Evolutionary conservation across 2,329 filamentous ascomycete species (phyloP), one percentile per base, ranked within the genome.

Genomic region (Decorospora gaudefroyi): DNA sequence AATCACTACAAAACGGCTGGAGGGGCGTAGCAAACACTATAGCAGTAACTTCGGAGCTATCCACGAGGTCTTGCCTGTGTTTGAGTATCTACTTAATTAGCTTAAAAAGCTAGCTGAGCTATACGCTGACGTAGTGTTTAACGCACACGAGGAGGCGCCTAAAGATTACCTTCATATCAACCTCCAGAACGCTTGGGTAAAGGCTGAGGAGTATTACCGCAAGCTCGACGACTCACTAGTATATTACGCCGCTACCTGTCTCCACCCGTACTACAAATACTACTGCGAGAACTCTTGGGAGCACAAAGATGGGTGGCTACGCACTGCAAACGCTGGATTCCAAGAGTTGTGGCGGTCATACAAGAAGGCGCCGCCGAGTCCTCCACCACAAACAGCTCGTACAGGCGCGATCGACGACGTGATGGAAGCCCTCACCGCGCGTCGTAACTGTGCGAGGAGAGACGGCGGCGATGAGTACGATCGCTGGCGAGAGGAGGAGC

Each of bases 221-320:
- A 23, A 23, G 21, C 21, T 23, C 10, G 21, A 23, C 21, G 10
- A 23, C 21, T 23, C 21, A 23, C 21, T 10, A 23, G 21, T 23
- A 23, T 23, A 23, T 23, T 23, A 23, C 21, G 21, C 21, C 21
- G 21, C 21, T 23, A 23, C 21, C 21, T 23, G 21, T 23, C 21
- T 23, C 21, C 10, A 23, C 21, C 21, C 21, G 21, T 23, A 23
- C 21, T 23, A 40, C 25, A 40, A 40, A 17, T 40, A 31, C 27
- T 40, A 40, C 28, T 40, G 27, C 27, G 17, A 40, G 26, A 40
- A 40, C 28, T 22, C 5, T 3, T 40, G 23, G 35, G 35, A 18
- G 10, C 17, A 38, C 15, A 23, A 40, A 19, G 21, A 25, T 28
- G 17, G 25, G 6, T 40, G 27, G 37, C 37, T 40, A 11, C 15